phyloP scores from a whole-genome alignment of 441 rosid genomes.

The Aquilaria agallochum region DNA sequence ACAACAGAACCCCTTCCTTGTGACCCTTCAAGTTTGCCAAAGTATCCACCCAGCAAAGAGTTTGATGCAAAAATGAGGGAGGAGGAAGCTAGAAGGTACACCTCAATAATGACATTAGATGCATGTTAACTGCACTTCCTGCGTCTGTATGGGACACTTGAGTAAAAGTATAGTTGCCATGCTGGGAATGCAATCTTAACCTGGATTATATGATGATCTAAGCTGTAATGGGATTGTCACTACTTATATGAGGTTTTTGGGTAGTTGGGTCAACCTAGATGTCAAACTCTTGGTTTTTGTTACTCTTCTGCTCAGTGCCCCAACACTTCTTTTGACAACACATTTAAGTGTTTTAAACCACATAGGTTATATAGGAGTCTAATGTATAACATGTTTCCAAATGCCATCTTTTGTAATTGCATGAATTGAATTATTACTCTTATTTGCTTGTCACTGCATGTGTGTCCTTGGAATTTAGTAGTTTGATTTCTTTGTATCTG shows the following conservation, averaged over 20 bases:
- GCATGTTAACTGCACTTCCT: background rate
- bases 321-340: too few relatives aligned
- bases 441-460: too few relatives aligned
- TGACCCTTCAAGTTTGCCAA: constrained; percentile 88
- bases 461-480: too few relatives aligned
- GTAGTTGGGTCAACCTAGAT: background rate
- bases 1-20: constrained; percentile 76
- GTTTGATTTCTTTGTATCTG: too few relatives aligned
- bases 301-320: too few relatives aligned
- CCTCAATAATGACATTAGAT: background rate
- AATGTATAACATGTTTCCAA: too few relatives aligned
- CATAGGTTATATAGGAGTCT: too few relatives aligned
- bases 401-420: too few relatives aligned
- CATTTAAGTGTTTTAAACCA: too few relatives aligned
- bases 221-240: background rate
- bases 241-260: background rate
- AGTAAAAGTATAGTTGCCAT: background rate
- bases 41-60: constrained; percentile 97
- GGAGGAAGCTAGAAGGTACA: constrained; percentile 88
- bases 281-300: too few relatives aligned
- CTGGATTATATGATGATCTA: background rate
- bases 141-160: background rate
- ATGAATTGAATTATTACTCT: too few relatives aligned
- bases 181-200: background rate
- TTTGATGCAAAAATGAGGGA: constrained; percentile 90